Percentiles rank a stretch among this genome's conserved stretches.
Conservation (phyloP, 108 stramenopile species). For the Fragilaria radians region DNA sequence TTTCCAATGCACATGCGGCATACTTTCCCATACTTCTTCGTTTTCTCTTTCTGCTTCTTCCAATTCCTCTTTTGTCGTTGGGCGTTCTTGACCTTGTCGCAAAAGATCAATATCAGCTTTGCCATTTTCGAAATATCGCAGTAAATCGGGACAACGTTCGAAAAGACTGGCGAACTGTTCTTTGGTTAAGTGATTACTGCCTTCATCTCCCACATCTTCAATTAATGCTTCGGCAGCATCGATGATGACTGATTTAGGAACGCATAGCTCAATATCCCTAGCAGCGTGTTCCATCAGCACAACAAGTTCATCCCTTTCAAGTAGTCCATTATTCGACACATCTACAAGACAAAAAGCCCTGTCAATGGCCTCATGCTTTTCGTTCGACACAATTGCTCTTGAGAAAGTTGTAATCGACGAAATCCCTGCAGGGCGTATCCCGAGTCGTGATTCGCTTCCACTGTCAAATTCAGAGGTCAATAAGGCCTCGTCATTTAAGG, state of each 20-base stretch:
- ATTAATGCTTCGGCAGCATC: constrained; percentile 12
- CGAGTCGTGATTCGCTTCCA: no score
- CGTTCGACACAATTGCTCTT: no score
- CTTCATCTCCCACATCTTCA: constrained; percentile 10
- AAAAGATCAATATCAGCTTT: background rate
- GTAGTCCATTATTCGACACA: background rate
- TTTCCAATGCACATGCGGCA: constrained; percentile 6
- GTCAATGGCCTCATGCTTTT: constrained; percentile 5
- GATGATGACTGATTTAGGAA: constrained; percentile 1
- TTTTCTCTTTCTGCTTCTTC: constrained; percentile 7
- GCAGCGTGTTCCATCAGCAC: constrained; percentile 9
- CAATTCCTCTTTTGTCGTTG: background rate
- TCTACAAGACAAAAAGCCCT: constrained; percentile 9
- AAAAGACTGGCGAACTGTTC: constrained; percentile 9
- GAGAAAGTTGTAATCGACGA: no score
- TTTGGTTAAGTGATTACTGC: constrained; percentile 2
- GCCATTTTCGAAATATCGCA: constrained; percentile 8
- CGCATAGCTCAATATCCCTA: background rate
- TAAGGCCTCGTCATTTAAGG: no score
- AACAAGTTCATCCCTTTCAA: constrained; percentile 4
- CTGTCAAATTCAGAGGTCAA: no score
- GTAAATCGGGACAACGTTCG: constrained; percentile 12
- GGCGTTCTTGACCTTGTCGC: background rate
- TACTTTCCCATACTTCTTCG: constrained; percentile 9
- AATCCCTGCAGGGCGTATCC: no score